Percentiles rank a stretch among this genome's conserved stretches.
Evolutionary conservation across 345 rosid genomes (phyloP).

Genomic region (Eucalyptus sideroxylon): DNA sequence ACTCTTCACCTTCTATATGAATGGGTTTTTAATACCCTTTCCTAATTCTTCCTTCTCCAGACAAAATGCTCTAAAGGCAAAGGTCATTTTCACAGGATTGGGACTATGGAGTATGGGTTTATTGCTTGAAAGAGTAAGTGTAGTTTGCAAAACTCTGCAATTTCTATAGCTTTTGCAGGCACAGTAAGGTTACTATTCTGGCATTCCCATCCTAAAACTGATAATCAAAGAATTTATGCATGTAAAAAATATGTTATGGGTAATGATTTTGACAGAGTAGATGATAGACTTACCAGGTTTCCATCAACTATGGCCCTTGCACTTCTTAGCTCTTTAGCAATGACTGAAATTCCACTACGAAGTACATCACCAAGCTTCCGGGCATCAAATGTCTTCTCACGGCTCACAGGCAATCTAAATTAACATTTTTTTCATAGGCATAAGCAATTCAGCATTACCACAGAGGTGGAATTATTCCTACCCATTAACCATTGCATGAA

Average conservation of each 20-base stretch:
- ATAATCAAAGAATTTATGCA: neutral
- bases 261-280: neutral
- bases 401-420: conserved; percentile 48
- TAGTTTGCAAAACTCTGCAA: neutral
- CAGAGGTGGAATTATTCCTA: neutral
- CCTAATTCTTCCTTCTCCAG: neutral
- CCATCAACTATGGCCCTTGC: conserved; percentile 82
- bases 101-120: neutral
- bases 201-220: neutral
- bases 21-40: neutral
- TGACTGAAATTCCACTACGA: conserved; percentile 43
- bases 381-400: conserved; percentile 16
- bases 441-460: neutral
- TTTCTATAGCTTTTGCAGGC: neutral
- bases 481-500: neutral
- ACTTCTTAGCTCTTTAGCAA: conserved; percentile 49
- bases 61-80: neutral
- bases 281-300: conserved; percentile 41
- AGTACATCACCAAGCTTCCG: conserved; percentile 41
- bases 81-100: neutral
- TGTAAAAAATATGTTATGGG: neutral
- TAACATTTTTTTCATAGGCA: neutral
- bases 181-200: neutral
- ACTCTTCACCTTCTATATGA: neutral
- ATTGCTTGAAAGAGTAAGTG: neutral